Conservation (phyloP, 495 filamentous ascomycete genomes). For the Durotheca rogersii region DNA sequence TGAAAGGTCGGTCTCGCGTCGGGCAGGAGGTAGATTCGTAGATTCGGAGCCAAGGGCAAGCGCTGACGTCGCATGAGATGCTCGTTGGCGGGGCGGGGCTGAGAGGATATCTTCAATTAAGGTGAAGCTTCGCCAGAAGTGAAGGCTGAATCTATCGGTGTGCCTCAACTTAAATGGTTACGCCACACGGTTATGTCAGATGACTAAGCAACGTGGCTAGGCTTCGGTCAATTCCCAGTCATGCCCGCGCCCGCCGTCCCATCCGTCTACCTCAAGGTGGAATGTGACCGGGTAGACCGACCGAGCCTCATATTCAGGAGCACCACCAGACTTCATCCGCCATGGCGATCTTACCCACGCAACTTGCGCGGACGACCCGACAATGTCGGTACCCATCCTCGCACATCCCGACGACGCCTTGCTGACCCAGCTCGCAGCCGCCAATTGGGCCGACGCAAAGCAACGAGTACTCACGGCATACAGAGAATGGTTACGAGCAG, state of each 20-base stretch:
- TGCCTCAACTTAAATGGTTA: neutral
- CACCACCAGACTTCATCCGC: constrained; percentile 21
- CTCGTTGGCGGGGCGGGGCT: constrained; percentile 28
- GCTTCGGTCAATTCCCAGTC: too few relatives aligned
- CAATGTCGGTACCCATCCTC: constrained; percentile 65
- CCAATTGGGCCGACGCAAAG: constrained; percentile 83
- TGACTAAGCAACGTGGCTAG: constrained; percentile 24
- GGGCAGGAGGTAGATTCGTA: too few relatives aligned
- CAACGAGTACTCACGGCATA: constrained; percentile 80
- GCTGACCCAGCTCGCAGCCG: constrained; percentile 55
- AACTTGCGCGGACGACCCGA: constrained; percentile 85
- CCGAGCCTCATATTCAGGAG: too few relatives aligned
- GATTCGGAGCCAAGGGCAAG: too few relatives aligned
- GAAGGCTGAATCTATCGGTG: constrained; percentile 9
- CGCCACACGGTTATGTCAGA: constrained; percentile 12
- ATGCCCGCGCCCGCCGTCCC: too few relatives aligned
- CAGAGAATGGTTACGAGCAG: constrained; percentile 90
- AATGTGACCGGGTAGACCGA: too few relatives aligned
- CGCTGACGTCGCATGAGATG: too few relatives aligned
- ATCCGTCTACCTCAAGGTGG: too few relatives aligned
- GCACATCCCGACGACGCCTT: neutral
- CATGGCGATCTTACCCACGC: constrained; percentile 81
- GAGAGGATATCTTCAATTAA: constrained; percentile 7
- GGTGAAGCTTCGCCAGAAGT: constrained; percentile 10
- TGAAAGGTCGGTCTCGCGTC: too few relatives aligned